Percentiles rank a stretch among this genome's conserved stretches.
These are phyloP conservation scores for Medicago lupulina DNA, from an alignment of 306 rosid species.

Conservation along the genomic window DNA sequence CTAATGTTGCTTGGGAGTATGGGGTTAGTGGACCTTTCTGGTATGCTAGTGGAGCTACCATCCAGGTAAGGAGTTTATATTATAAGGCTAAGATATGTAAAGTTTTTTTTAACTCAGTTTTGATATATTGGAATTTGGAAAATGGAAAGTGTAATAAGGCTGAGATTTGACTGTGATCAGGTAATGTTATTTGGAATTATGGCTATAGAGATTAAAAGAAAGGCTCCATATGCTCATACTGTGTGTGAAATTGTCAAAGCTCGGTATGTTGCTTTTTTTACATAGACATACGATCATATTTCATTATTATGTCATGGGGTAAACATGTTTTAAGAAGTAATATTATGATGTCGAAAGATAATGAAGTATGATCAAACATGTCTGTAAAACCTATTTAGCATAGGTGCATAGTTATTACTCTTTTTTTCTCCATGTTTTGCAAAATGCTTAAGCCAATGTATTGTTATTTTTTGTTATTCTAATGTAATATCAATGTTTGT, in stretches of 20 bases:
- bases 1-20: slow-evolving; percentile 96
- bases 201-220: slow-evolving; percentile 97
- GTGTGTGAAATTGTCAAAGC: slow-evolving; percentile 95
- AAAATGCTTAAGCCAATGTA: neutral
- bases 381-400: neutral
- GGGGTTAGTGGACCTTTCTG: slow-evolving; percentile 97
- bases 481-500: slow-evolving; percentile 28
- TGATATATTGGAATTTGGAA: slow-evolving; percentile 8
- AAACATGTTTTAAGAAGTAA: neutral
- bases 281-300: neutral
- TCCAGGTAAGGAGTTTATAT: slow-evolving; percentile 66
- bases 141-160: slow-evolving; percentile 19
- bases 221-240: slow-evolving; percentile 95
- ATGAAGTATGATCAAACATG: neutral
- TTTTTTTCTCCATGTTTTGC: neutral
- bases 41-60: slow-evolving; percentile 98
- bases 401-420: neutral
- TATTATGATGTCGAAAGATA: neutral
- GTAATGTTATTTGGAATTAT: slow-evolving; percentile 88
- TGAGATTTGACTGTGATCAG: slow-evolving; percentile 48
- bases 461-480: slow-evolving; percentile 14
- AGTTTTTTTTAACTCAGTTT: slow-evolving; percentile 12
- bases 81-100: no score
- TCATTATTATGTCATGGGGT: neutral
- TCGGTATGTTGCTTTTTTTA: slow-evolving; percentile 58